phyloP scores from a whole-genome alignment of 1,139 yeast genomes.

The Sugiyamaella japonica region DNA sequence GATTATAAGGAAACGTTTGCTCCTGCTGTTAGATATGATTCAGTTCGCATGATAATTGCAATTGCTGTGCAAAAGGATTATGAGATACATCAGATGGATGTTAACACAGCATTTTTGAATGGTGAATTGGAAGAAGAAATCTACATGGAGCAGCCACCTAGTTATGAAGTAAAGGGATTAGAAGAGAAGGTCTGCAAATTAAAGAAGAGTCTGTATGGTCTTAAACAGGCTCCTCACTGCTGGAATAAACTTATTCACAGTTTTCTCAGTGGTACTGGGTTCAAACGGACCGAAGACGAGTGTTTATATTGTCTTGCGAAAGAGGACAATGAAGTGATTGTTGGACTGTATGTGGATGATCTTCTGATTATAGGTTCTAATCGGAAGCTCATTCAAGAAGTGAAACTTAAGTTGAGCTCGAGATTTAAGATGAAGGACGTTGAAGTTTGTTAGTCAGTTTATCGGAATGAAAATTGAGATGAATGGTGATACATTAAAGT shows the following conservation, averaged over 20 bases:
- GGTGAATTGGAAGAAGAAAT: constrained; percentile 7
- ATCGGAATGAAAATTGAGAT: no score
- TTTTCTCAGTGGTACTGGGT: no score
- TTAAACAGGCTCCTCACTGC: no score
- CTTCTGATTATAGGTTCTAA: neutral
- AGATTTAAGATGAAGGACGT: no score
- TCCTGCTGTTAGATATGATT: neutral
- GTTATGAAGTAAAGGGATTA: neutral
- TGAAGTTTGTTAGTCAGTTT: no score
- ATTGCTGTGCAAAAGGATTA: neutral
- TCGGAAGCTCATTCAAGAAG: neutral
- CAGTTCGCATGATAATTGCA: no score
- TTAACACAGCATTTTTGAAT: constrained; percentile 3
- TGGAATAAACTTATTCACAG: no score
- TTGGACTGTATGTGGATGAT: neutral
- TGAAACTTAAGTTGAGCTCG: no score
- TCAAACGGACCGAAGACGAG: no score
- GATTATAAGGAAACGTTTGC: constrained; percentile 13
- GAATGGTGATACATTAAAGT: no score
- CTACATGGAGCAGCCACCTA: constrained; percentile 3
- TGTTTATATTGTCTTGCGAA: neutral
- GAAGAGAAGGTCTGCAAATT: no score
- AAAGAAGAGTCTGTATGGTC: no score
- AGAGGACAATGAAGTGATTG: neutral
- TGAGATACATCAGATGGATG: constrained; percentile 12